These are phyloP conservation scores for Clohesyomyces aquaticus DNA, from an alignment of 495 filamentous ascomycete genomes.

Conservation along the genomic window DNA sequence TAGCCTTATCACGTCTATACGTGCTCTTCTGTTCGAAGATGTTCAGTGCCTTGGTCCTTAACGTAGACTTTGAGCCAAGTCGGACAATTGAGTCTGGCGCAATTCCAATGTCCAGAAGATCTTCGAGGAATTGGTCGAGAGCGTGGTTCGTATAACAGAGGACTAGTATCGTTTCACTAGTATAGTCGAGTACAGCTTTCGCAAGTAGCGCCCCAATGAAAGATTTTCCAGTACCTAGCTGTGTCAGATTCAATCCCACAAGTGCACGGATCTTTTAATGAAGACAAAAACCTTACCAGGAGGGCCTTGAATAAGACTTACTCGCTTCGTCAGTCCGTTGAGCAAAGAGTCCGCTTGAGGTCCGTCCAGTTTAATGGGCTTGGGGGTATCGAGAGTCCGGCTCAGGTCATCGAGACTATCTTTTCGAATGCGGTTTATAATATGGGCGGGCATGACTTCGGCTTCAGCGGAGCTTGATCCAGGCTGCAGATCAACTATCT, in stretches of 20 bases:
- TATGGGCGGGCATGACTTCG: constrained; percentile 29
- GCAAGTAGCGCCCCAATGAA: constrained; percentile 73
- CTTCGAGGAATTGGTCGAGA: constrained; percentile 71
- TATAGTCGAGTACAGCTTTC: constrained; percentile 60
- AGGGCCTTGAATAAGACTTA: constrained; percentile 75
- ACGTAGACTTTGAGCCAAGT: constrained; percentile 66
- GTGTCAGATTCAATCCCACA: constrained; percentile 49
- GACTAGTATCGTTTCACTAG: constrained; percentile 61
- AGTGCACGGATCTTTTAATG: constrained; percentile 5
- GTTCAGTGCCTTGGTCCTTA: constrained; percentile 52
- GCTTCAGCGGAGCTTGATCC: constrained; percentile 37
- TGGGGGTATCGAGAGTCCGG: constrained; percentile 38
- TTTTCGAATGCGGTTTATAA: constrained; percentile 40
- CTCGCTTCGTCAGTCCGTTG: constrained; percentile 55
- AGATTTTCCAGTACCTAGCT: constrained; percentile 67
- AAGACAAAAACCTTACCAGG: constrained; percentile 57
- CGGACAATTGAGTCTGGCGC: constrained; percentile 59
- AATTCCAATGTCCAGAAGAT: constrained; percentile 68
- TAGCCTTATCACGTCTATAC: constrained; percentile 39
- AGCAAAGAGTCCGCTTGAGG: constrained; percentile 64
- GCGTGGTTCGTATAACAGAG: constrained; percentile 61
- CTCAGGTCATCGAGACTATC: constrained; percentile 41
- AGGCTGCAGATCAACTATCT: constrained; percentile 51
- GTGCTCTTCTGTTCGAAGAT: constrained; percentile 53
- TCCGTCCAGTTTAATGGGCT: constrained; percentile 57